Evolutionary conservation across 2,329 filamentous ascomycete species (phyloP), one percentile per base, ranked within the genome.

Genomic region (Epichloe aotearoae): DNA sequence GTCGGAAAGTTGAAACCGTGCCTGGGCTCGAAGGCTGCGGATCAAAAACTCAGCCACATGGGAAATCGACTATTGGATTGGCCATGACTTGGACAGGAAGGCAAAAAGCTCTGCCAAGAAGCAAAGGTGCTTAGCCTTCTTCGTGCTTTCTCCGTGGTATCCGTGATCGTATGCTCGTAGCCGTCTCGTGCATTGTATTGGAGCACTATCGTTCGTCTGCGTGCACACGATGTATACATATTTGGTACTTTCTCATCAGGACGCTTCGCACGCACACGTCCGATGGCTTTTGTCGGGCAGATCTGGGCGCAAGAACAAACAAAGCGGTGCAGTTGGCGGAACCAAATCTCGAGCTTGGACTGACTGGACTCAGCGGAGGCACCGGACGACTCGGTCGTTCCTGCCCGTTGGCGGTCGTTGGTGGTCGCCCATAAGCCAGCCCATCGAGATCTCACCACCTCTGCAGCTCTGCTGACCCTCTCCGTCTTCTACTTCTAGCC

Each of bases 401-500:
- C 37, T 48, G 46, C 26, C 26, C 26, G 26, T 8, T 30, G 26
- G 26, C 8, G 26, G 7, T 26, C 26, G 26, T 26, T 26, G 26
- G 26, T 30, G 26, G 26, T 30, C 7, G 23, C 23, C 7, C 23
- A 26, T 26, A 26, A 26, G 1, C 5, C 5, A 26, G 30, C 30
- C n/a, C 38, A 49, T 42, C 38, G 47, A 49, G 38, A 49, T 42
- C 30, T 49, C 47, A 49, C 38, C 39, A 42, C 38, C n/a, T 26
- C 47, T 19, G 26, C 19, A 17, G 34, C n/a, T 26, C 39, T 37
- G 26, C 15, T 17, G 34, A 20, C 20, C 4, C 45, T 47, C 45
- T 36, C 46, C 46, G 17, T 42, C 33, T 15, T 37, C 39, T 37
- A 23, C 40, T 23, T 4, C 23, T n/a, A 14, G 14, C 20, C 19